Conservation (phyloP, 1,284 basidiomycete genomes). For the Leccinum griseonigrum region DNA sequence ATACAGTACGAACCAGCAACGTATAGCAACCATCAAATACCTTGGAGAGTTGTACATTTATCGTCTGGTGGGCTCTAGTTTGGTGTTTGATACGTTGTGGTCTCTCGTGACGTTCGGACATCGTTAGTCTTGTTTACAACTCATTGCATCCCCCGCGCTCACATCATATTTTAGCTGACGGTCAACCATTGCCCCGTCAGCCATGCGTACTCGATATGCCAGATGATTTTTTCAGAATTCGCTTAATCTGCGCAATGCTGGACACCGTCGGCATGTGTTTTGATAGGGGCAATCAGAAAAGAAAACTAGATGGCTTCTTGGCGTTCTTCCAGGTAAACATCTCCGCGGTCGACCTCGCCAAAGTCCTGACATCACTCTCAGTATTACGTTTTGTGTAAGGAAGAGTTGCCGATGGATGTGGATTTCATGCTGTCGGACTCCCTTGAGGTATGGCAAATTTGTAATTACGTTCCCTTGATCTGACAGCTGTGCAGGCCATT, state of each 20-base stretch:
- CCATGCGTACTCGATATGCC: constrained; percentile 82
- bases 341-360: background rate
- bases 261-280: constrained; percentile 99
- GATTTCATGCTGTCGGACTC: constrained; percentile 97
- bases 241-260: constrained; percentile 88
- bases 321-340: constrained; percentile 84
- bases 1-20: constrained; percentile 93
- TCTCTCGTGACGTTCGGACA: constrained; percentile 95
- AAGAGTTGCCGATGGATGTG: constrained; percentile 90
- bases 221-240: constrained; percentile 94
- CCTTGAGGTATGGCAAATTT: constrained; percentile 61
- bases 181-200: constrained; percentile 83
- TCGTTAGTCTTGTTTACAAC: constrained; percentile 53
- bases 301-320: constrained; percentile 91
- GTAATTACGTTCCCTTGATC: constrained; percentile 1
- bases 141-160: constrained; percentile 3
- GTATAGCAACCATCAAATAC: constrained; percentile 90
- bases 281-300: constrained; percentile 86
- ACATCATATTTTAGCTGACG: constrained; percentile 61
- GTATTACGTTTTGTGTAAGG: constrained; percentile 90
- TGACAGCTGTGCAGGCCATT: constrained; percentile 54
- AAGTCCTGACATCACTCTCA: constrained; percentile 33
- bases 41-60: constrained; percentile 98
- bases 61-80: constrained; percentile 83
- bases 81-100: constrained; percentile 96